Conservation (phyloP, 352 stramenopile genomes). For the Globisporangium abappressorium region DNA sequence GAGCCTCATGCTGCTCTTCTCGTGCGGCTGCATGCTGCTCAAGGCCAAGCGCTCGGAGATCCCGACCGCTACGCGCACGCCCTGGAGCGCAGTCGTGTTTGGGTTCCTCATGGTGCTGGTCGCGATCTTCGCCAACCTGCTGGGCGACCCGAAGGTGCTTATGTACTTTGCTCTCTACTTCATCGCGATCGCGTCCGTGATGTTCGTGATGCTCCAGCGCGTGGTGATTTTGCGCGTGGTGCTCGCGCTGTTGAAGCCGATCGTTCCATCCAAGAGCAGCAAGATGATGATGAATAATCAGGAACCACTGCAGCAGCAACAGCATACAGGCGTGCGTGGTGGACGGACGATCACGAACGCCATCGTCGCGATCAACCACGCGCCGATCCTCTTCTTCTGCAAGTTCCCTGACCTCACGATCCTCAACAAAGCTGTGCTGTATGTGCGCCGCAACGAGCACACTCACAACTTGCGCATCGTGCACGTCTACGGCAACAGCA, state of each 20-base stretch:
- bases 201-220: conserved; percentile 56
- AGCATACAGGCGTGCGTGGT: conserved; percentile 39
- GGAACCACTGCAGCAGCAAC: conserved; percentile 2
- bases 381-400: conserved; percentile 86
- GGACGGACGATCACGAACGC: conserved; percentile 43
- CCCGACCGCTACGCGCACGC: conserved; percentile 56
- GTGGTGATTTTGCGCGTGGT: conserved; percentile 33
- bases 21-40: conserved; percentile 76
- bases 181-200: conserved; percentile 31
- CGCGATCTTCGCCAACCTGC: conserved; percentile 47
- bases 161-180: conserved; percentile 62
- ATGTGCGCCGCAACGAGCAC: conserved; percentile 85
- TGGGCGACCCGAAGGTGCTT: conserved; percentile 42
- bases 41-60: conserved; percentile 84
- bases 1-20: conserved; percentile 80
- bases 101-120: conserved; percentile 43
- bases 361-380: conserved; percentile 46
- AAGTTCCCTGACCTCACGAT: conserved; percentile 84
- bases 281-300: neutral
- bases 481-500: conserved; percentile 44
- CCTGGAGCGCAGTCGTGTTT: conserved; percentile 43
- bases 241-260: conserved; percentile 31
- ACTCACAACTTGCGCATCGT: conserved; percentile 84
- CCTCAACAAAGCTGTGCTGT: conserved; percentile 90
- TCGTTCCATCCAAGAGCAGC: conserved; percentile 31